These are phyloP conservation scores for Coniochaeta sp. DNA, from an alignment of 2,329 filamentous ascomycete species.

Conservation along the genomic window DNA sequence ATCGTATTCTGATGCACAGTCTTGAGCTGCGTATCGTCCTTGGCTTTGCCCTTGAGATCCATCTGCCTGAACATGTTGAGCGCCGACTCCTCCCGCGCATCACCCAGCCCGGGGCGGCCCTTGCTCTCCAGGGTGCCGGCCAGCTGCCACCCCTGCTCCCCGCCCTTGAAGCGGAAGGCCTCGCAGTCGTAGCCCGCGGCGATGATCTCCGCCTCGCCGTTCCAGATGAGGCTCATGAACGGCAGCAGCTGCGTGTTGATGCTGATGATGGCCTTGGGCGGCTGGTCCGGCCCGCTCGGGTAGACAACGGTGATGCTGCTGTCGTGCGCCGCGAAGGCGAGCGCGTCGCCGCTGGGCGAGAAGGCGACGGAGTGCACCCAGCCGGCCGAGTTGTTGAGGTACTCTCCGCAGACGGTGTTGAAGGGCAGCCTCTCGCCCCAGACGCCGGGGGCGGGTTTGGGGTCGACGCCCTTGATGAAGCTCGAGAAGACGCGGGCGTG, in stretches of 20 bases:
- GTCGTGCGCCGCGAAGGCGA: constrained; percentile 92
- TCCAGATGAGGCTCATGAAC: constrained; percentile 92
- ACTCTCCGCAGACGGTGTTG: constrained; percentile 97
- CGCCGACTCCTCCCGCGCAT: constrained; percentile 77
- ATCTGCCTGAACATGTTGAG: constrained; percentile 98
- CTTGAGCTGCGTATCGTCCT: constrained; percentile 89
- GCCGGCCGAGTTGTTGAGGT: constrained; percentile 88
- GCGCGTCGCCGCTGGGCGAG: constrained; percentile 84
- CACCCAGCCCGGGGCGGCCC: constrained; percentile 51
- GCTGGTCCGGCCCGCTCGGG: constrained; percentile 82
- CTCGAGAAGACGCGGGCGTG: constrained; percentile 91
- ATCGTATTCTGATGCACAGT: constrained; percentile 97
- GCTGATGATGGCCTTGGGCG: constrained; percentile 82
- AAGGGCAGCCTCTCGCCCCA: constrained; percentile 97
- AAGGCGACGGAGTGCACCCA: constrained; percentile 95
- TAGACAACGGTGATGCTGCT: constrained; percentile 97
- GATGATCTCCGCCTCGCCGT: constrained; percentile 83
- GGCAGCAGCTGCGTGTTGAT: constrained; percentile 85
- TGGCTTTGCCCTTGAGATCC: constrained; percentile 90
- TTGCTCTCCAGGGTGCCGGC: constrained; percentile 75
- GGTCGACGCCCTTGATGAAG: constrained; percentile 93
- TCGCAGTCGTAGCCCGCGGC: constrained; percentile 89
- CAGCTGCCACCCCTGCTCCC: constrained; percentile 74
- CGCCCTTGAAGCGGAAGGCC: constrained; percentile 81
- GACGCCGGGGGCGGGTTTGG: constrained; percentile 73